These are phyloP conservation scores for Bipolaris victoriae DNA, from an alignment of 2,329 filamentous ascomycete genomes.

Conservation along the genomic window DNA sequence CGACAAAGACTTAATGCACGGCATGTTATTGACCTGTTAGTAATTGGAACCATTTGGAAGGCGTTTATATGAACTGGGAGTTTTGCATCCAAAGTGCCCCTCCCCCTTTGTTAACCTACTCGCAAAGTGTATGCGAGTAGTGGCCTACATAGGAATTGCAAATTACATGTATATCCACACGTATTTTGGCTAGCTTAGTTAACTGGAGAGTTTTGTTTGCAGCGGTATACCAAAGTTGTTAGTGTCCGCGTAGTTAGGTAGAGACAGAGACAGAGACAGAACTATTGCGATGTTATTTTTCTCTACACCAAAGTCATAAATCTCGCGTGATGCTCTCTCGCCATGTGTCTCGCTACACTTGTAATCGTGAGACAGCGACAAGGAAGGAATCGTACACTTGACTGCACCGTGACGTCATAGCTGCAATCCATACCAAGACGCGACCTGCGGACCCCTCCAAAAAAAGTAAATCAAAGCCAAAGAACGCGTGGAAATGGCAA, in stretches of 20 bases:
- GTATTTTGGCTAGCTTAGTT: not conserved
- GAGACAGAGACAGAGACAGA: not conserved
- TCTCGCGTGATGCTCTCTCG: not conserved
- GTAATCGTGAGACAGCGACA: too few species aligned
- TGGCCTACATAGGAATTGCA: slow-evolving; percentile 6
- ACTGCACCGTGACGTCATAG: not conserved
- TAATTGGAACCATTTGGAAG: slow-evolving; percentile 22
- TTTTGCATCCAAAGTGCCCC: slow-evolving; percentile 31
- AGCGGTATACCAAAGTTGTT: too few species aligned
- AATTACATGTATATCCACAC: not conserved
- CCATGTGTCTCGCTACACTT: too few species aligned
- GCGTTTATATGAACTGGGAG: slow-evolving; percentile 30
- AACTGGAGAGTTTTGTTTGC: too few species aligned
- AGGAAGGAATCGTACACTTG: too few species aligned
- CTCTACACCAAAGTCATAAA: too few species aligned
- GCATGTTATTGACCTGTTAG: slow-evolving; percentile 12
- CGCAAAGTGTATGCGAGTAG: slow-evolving; percentile 24
- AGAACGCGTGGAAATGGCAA: not conserved
- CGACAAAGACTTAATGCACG: slow-evolving; percentile 19
- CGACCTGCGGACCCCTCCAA: too few species aligned
- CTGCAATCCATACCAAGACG: not conserved
- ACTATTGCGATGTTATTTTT: not conserved
- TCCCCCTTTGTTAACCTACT: slow-evolving; percentile 31
- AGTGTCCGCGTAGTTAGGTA: not conserved
- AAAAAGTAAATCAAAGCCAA: not conserved